Conservation (phyloP, 1,284 basidiomycete species). For the Ustilago esculenta region DNA sequence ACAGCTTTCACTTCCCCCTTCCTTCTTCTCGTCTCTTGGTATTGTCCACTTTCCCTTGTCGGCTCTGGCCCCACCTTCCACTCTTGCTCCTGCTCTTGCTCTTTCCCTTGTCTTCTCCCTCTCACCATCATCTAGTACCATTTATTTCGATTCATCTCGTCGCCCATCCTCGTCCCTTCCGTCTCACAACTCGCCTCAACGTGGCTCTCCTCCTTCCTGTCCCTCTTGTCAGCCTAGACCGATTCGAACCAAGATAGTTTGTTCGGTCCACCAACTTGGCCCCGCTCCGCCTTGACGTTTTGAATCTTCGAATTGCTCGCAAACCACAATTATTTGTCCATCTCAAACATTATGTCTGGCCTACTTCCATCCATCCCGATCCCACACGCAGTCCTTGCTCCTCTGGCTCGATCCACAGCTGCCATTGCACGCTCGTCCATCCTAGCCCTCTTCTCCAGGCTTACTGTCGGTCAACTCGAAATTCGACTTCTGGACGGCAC, state of each 20-base stretch:
- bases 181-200: constrained; percentile 20
- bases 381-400: constrained; percentile 25
- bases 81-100: not conserved
- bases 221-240: not conserved
- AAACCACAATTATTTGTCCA: too few species aligned
- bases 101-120: too few species aligned
- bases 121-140: constrained; percentile 1
- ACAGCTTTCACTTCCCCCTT: constrained; percentile 5
- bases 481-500: constrained; percentile 28
- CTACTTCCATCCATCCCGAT: constrained; percentile 42
- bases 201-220: constrained; percentile 11
- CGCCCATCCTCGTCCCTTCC: not conserved
- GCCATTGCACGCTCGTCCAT: constrained; percentile 42
- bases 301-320: not conserved
- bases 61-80: too few species aligned
- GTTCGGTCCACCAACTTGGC: too few species aligned
- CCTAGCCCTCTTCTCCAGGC: constrained; percentile 37
- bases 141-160: constrained; percentile 30
- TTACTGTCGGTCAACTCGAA: constrained; percentile 48
- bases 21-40: not conserved
- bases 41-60: too few species aligned
- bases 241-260: too few species aligned
- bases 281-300: too few species aligned
- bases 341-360: constrained; percentile 30
- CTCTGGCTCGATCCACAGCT: constrained; percentile 29